Conservation (phyloP, 2,329 filamentous ascomycete species). For the Fusarium algeriense region DNA sequence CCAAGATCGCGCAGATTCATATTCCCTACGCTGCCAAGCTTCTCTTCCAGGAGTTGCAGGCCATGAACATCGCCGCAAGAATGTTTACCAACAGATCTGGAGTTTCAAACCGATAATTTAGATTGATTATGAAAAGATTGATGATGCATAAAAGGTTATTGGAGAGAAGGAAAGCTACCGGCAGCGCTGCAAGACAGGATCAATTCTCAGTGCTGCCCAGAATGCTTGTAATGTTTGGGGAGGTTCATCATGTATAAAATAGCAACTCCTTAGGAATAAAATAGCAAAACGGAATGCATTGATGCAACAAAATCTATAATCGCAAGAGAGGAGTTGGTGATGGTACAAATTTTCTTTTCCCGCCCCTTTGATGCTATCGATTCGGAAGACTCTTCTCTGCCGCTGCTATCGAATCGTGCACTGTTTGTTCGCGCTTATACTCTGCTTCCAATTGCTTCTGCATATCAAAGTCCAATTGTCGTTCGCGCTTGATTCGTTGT, state of each 20-base stretch:
- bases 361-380: constrained; percentile 36
- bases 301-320: constrained; percentile 24
- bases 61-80: constrained; percentile 98
- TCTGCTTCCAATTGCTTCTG: constrained; percentile 87
- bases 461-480: constrained; percentile 94
- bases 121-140: constrained; percentile 37
- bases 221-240: constrained; percentile 39
- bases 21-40: constrained; percentile 98
- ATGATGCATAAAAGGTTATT: constrained; percentile 26
- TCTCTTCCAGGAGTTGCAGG: constrained; percentile 96
- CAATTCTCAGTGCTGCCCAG: constrained; percentile 24
- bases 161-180: constrained; percentile 12
- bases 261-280: constrained; percentile 30
- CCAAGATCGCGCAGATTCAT: constrained; percentile 96
- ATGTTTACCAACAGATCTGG: constrained; percentile 94
- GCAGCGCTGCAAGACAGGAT: constrained; percentile 18
- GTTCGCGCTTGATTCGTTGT: constrained; percentile 88
- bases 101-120: constrained; percentile 73
- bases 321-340: constrained; percentile 32
- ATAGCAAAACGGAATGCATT: constrained; percentile 45
- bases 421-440: constrained; percentile 88
- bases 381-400: constrained; percentile 41
- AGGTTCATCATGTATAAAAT: constrained; percentile 36
- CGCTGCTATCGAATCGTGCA: constrained; percentile 61
- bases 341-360: constrained; percentile 8